phyloP scores from a whole-genome alignment of 2,329 filamentous ascomycete species.

The Fusarium sp. region DNA sequence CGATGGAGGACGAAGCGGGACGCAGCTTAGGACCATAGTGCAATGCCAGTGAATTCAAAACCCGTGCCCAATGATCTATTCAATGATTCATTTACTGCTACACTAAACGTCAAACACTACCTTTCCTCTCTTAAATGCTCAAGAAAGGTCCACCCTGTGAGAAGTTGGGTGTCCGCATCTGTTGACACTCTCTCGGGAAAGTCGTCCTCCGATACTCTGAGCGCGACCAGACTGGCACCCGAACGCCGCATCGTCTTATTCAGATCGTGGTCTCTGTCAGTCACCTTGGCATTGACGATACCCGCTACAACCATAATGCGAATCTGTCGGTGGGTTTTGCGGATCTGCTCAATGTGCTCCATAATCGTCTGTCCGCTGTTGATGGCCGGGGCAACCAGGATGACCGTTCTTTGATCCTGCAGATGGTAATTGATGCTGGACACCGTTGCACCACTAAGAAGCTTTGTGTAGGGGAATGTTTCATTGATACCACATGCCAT shows the following conservation, averaged over 20 bases:
- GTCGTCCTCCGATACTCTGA: constrained; percentile 68
- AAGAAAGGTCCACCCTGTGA: no score
- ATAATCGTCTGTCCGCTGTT: constrained; percentile 54
- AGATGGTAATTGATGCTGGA: constrained; percentile 39
- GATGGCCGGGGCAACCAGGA: constrained; percentile 72
- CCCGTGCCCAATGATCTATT: no score
- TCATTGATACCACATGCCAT: constrained; percentile 70
- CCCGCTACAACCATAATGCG: constrained; percentile 67
- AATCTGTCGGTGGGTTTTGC: constrained; percentile 51
- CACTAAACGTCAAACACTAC: no score
- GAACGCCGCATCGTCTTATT: neutral
- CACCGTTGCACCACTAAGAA: no score
- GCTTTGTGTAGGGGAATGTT: no score
- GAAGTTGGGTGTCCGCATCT: no score
- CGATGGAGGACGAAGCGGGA: neutral
- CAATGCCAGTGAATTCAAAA: neutral
- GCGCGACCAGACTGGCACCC: constrained; percentile 58
- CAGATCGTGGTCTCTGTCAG: constrained; percentile 3
- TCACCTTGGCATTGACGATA: constrained; percentile 60
- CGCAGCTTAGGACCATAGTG: neutral
- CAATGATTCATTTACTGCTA: no score
- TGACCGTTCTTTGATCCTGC: constrained; percentile 51
- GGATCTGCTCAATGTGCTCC: constrained; percentile 47
- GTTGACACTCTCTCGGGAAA: constrained; percentile 57
- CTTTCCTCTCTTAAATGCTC: no score